Percentiles rank a stretch among this genome's conserved stretches.
phyloP scores from a whole-genome alignment of 2,329 filamentous ascomycete species.

The Fusarium sp. region DNA sequence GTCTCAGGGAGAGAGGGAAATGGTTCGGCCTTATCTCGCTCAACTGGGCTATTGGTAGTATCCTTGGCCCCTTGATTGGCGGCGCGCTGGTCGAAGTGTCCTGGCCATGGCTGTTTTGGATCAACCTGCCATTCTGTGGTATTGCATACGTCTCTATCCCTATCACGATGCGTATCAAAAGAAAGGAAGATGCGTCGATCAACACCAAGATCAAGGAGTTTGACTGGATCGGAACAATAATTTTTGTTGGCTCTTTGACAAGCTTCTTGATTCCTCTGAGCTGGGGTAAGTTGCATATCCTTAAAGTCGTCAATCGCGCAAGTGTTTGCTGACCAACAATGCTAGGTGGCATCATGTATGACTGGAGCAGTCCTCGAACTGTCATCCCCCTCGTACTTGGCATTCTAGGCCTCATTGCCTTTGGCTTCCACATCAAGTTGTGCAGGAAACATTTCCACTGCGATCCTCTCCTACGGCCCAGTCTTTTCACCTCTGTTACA shows the following conservation, averaged over 20 bases:
- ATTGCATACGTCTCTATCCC: slow-evolving; percentile 39
- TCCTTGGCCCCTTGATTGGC: slow-evolving; percentile 57
- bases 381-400: slow-evolving; percentile 73
- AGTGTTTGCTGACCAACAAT: slow-evolving; percentile 14
- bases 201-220: slow-evolving; percentile 54
- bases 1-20: slow-evolving; percentile 58
- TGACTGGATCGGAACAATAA: slow-evolving; percentile 72
- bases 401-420: slow-evolving; percentile 53
- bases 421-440: slow-evolving; percentile 40
- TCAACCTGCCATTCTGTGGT: slow-evolving; percentile 69
- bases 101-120: slow-evolving; percentile 76
- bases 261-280: slow-evolving; percentile 51
- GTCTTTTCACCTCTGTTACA: slow-evolving; percentile 43
- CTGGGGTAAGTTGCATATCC: slow-evolving; percentile 31
- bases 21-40: slow-evolving; percentile 56
- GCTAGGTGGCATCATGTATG: slow-evolving; percentile 72
- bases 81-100: slow-evolving; percentile 66
- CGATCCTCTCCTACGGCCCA: slow-evolving; percentile 43
- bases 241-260: slow-evolving; percentile 71
- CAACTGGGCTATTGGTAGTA: slow-evolving; percentile 70
- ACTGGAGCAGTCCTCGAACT: slow-evolving; percentile 72
- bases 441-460: slow-evolving; percentile 39
- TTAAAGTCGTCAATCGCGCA: not conserved
- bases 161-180: slow-evolving; percentile 37
- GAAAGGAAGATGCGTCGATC: slow-evolving; percentile 25